phyloP scores from a whole-genome alignment of 2,329 filamentous ascomycete species.

The Atkinsonella hypoxylon region DNA sequence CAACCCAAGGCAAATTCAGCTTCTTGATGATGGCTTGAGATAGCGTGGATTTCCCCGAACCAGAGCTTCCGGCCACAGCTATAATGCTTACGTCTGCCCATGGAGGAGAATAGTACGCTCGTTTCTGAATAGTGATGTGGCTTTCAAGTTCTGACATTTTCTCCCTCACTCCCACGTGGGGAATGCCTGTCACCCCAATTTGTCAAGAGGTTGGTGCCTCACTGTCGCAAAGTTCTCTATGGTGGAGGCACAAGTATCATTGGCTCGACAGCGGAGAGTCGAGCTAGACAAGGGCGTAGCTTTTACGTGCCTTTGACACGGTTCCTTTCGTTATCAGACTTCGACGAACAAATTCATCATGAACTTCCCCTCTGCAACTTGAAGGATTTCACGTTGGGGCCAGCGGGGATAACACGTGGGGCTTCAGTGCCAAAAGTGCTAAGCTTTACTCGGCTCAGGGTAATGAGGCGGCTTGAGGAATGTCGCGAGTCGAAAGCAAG shows the following conservation, averaged over 20 bases:
- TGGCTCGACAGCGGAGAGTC: too few species aligned
- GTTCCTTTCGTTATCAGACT: neutral
- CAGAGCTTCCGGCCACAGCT: constrained; percentile 87
- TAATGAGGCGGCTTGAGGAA: neutral
- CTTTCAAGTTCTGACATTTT: constrained; percentile 23
- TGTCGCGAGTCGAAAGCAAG: too few species aligned
- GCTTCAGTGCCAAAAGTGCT: neutral
- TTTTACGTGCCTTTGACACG: neutral
- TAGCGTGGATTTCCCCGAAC: constrained; percentile 87
- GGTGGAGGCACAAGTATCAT: too few species aligned
- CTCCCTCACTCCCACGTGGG: neutral
- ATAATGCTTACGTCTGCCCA: constrained; percentile 97
- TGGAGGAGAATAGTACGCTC: constrained; percentile 77
- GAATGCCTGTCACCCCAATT: neutral
- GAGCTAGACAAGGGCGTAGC: neutral
- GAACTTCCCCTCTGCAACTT: neutral
- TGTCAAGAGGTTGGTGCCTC: neutral
- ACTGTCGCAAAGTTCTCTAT: too few species aligned
- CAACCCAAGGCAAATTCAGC: constrained; percentile 92
- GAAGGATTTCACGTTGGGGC: constrained; percentile 2
- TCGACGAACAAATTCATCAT: neutral
- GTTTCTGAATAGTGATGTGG: constrained; percentile 39
- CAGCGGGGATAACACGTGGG: neutral
- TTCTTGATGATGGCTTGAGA: constrained; percentile 83
- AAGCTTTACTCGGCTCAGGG: neutral